phyloP scores from a whole-genome alignment of 176 grass and related monocot genomes.

The Aegilops bicornis region DNA sequence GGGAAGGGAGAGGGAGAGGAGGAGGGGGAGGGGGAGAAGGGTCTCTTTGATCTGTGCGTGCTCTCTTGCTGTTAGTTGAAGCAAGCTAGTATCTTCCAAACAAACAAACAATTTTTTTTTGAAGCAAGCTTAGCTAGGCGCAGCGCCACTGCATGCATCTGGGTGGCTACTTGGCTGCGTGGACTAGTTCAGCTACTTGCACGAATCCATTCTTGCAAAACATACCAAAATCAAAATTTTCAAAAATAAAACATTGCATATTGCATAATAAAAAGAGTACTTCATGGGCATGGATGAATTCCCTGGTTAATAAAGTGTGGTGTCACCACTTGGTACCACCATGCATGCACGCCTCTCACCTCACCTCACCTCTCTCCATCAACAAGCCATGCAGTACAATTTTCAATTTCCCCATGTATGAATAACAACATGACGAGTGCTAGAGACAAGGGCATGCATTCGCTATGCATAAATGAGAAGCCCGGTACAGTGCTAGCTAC shows the following conservation, averaged over 20 bases:
- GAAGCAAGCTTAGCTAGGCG: background rate
- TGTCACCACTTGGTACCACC: conserved; percentile 44
- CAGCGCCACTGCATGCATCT: background rate
- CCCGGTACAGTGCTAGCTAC: conserved; percentile 44
- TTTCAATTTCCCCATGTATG: conserved; percentile 14
- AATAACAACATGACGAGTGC: conserved; percentile 43
- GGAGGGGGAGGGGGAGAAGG: background rate
- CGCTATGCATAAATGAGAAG: conserved; percentile 39
- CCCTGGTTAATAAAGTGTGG: conserved; percentile 40
- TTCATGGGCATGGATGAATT: background rate
- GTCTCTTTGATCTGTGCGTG: background rate
- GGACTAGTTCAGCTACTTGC: background rate
- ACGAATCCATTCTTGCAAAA: background rate
- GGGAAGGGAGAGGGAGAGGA: conserved; percentile 13
- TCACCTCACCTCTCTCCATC: conserved; percentile 14
- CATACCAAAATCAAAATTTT: background rate
- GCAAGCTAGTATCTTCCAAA: conserved; percentile 17
- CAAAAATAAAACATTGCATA: too few relatives aligned
- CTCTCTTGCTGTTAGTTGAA: conserved; percentile 40
- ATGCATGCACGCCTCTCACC: background rate
- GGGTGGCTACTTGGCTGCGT: background rate
- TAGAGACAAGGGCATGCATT: conserved; percentile 50
- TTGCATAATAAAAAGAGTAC: too few relatives aligned
- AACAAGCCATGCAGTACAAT: conserved; percentile 8
- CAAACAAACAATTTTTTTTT: background rate